Conservation (phyloP, 1,284 basidiomycete species). For the Irpex sp. region DNA sequence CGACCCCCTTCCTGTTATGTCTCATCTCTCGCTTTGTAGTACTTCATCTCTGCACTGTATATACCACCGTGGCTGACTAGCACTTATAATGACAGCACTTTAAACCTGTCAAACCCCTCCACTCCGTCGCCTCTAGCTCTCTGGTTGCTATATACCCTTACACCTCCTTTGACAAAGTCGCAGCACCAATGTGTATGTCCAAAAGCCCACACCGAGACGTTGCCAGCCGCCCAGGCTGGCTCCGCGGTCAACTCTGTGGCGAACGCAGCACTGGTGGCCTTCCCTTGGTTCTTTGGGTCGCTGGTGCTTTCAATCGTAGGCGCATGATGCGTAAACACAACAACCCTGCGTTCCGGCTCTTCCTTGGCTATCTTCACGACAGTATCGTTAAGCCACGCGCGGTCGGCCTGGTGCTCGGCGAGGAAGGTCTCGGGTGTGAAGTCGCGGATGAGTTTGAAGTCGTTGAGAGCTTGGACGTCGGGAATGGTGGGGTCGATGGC, state of each 20-base stretch:
- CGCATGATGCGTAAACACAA: slow-evolving; percentile 37
- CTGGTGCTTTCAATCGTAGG: slow-evolving; percentile 32
- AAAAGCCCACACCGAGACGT: slow-evolving; percentile 13
- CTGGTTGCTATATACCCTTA: slow-evolving; percentile 35
- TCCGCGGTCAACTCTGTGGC: slow-evolving; percentile 30
- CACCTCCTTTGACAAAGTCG: slow-evolving; percentile 10
- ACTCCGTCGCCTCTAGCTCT: slow-evolving; percentile 27
- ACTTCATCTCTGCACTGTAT: no score
- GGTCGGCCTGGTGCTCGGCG: slow-evolving; percentile 20
- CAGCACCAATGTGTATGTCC: neutral
- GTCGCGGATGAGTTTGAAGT: slow-evolving; percentile 29
- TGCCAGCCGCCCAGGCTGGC: slow-evolving; percentile 24
- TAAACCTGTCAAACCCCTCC: slow-evolving; percentile 11
- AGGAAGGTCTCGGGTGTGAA: slow-evolving; percentile 26
- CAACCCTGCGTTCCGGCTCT: slow-evolving; percentile 29
- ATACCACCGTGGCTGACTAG: no score
- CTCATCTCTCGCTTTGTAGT: no score
- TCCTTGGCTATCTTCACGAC: slow-evolving; percentile 18
- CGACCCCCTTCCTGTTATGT: no score
- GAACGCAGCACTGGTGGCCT: slow-evolving; percentile 30
- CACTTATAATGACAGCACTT: neutral
- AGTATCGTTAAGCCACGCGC: neutral
- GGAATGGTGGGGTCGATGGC: slow-evolving; percentile 23
- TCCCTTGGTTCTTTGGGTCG: slow-evolving; percentile 24
- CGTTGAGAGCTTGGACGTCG: slow-evolving; percentile 25